These are phyloP conservation scores for Mycena sp. DNA, from an alignment of 1,284 basidiomycete genomes.

Conservation along the genomic window DNA sequence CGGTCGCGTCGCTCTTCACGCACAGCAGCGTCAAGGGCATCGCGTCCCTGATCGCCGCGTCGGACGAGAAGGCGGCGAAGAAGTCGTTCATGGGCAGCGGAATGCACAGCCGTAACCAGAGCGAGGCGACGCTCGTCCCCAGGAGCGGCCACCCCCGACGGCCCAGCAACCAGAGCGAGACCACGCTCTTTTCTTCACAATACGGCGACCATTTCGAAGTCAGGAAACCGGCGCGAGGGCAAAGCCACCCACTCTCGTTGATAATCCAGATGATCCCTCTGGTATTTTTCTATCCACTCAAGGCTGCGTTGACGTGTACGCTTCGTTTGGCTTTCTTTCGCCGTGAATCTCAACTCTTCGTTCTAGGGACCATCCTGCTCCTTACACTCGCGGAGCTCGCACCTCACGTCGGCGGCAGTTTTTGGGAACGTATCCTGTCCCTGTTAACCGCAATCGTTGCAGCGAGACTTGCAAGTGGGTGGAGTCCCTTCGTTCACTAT, in stretches of 20 bases:
- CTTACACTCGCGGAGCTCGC: constrained; percentile 44
- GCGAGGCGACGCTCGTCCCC: neutral
- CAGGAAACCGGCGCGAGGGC: constrained; percentile 37
- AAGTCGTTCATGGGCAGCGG: neutral
- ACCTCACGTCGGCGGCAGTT: constrained; percentile 38
- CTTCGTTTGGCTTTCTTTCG: constrained; percentile 30
- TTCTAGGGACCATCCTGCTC: constrained; percentile 36
- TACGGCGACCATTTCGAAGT: neutral
- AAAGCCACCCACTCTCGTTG: constrained; percentile 48
- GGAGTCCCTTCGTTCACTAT: too few relatives aligned
- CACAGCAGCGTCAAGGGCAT: constrained; percentile 52
- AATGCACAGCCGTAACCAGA: neutral
- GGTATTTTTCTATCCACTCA: constrained; percentile 53
- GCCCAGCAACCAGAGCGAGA: neutral
- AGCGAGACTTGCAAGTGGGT: constrained; percentile 34
- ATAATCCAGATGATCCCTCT: constrained; percentile 51
- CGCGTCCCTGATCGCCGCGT: constrained; percentile 45
- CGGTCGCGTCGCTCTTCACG: constrained; percentile 50
- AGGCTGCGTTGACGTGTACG: constrained; percentile 48
- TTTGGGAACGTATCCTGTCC: constrained; percentile 44
- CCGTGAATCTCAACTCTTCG: neutral
- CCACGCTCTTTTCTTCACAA: neutral
- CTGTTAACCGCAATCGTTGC: constrained; percentile 45
- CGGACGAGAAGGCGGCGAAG: constrained; percentile 16
- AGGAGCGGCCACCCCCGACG: too few relatives aligned